Base-by-base conservation (phyloP, 2,329 filamentous ascomycete species). In the Zymoseptoria pseudotritici region DNA sequence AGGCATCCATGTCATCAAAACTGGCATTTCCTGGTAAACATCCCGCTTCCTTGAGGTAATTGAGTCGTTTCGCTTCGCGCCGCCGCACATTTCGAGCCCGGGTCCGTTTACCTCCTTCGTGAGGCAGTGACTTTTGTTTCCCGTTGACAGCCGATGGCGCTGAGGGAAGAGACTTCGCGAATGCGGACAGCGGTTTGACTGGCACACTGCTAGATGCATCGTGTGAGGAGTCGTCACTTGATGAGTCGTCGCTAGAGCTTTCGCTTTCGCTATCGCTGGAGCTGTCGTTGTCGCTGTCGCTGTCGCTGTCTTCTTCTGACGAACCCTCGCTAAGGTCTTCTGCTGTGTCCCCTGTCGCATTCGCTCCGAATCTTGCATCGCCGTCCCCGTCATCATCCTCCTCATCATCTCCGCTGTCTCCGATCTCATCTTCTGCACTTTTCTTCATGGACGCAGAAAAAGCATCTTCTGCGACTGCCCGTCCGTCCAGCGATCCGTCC, bases 61-160 rank as follows among this genome's bases (percentile, higher is more conserved):
- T 72, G 10, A 87, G 73, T 59, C 75, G 75, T 59, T 79, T 79
- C 49, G 76, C 72, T 56, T 80, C 72, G 58, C 79, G 80, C 50
- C 78, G 78, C 49, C 86, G 78, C 29, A 73, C 67, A 64, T 88
- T 88, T 61, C 84, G 80, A 22, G 74, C 73, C 55, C 79, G 79
- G 0, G 86, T 88, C 19, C 70, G 66, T 21, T 69, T 64, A 31
- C 76, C 77, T 17, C 86, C 85, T 61, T 77, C 57, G 4, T 78
- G 78, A 51, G 83, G 67, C 26, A 63, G 29, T n/a, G 20, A 21
- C 29, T 54, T 52, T 53, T 29, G 49, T 19, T 24, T 53, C 22
- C 22, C 52, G 11, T 53, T 53, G 20, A 19, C 4, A 31, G 20
- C 22, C n/a, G 50, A 24, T 52, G 50, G 26, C 6, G 19, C 42